Evolutionary conservation across 805 yeast species (phyloP).

Genomic region (Kodamaea lidongshanica): DNA sequence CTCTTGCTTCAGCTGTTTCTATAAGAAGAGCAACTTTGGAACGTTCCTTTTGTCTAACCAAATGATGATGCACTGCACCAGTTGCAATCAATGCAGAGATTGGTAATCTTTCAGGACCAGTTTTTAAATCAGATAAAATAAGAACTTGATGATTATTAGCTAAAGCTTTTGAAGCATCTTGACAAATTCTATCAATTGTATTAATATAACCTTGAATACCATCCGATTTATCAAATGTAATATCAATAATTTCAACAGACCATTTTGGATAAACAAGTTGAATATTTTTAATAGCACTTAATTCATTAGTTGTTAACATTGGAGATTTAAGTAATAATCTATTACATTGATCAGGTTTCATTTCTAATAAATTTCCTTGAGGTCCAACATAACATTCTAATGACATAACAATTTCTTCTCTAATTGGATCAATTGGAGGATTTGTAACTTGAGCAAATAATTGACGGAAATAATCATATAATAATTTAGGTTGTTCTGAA

Average conservation of each 20-base stretch:
- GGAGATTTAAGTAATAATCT: constrained; percentile 81
- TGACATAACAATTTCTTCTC: constrained; percentile 96
- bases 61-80: constrained; percentile 95
- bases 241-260: constrained; percentile 78
- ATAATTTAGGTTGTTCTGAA: constrained; percentile 83
- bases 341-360: constrained; percentile 88
- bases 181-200: constrained; percentile 81
- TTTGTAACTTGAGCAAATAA: constrained; percentile 97
- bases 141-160: constrained; percentile 68
- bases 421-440: constrained; percentile 97
- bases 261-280: constrained; percentile 76
- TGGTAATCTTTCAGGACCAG: constrained; percentile 61
- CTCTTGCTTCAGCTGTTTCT: constrained; percentile 96
- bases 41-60: constrained; percentile 93
- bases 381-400: constrained; percentile 96
- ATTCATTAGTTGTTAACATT: constrained; percentile 65
- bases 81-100: constrained; percentile 86
- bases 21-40: constrained; percentile 87
- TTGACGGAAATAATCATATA: constrained; percentile 92
- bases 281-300: constrained; percentile 68
- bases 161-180: constrained; percentile 81
- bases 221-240: constrained; percentile 76
- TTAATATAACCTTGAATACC: constrained; percentile 82
- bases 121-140: constrained; percentile 65
- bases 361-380: constrained; percentile 92